Conservation (phyloP, 495 filamentous ascomycete species). For the Aspergillus homomorphus region DNA sequence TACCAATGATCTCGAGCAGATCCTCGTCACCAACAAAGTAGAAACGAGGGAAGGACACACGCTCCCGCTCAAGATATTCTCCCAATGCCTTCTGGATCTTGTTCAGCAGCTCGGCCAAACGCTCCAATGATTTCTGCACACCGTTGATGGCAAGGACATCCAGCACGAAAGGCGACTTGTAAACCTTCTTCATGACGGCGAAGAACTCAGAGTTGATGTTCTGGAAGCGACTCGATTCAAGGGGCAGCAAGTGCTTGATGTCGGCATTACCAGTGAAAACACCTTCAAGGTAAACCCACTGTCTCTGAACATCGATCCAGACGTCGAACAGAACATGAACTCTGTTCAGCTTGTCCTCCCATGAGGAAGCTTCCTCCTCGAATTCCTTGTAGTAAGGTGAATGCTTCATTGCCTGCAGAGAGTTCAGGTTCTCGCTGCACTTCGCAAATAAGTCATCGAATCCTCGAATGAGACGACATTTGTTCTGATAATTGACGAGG, state of each 20-base stretch:
- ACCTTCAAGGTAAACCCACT: constrained; percentile 98
- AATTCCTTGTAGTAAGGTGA: constrained; percentile 99
- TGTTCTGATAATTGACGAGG: constrained; percentile 94
- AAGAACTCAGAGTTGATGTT: constrained; percentile 99
- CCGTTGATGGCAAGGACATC: constrained; percentile 94
- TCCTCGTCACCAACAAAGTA: constrained; percentile 99
- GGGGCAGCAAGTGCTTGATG: constrained; percentile 95
- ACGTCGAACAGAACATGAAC: constrained; percentile 97
- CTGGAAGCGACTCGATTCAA: constrained; percentile 93
- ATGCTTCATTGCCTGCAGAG: constrained; percentile 96
- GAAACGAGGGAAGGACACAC: constrained; percentile 95
- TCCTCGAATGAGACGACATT: constrained; percentile 92
- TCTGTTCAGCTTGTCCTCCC: constrained; percentile 98
- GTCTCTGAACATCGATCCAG: constrained; percentile 98
- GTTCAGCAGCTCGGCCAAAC: constrained; percentile 90
- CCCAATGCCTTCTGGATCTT: constrained; percentile 99
- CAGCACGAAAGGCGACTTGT: constrained; percentile 88
- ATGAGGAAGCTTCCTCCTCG: constrained; percentile 90
- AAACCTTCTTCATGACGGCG: constrained; percentile 96
- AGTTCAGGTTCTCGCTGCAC: constrained; percentile 96
- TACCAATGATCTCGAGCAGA: constrained; percentile 98
- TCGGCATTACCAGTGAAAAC: constrained; percentile 98
- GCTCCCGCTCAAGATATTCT: constrained; percentile 96
- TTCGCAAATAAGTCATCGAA: constrained; percentile 99
- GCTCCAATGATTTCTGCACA: constrained; percentile 91